Conservation (phyloP, 73 alveolate species). For the Paramecium sonneborni region DNA sequence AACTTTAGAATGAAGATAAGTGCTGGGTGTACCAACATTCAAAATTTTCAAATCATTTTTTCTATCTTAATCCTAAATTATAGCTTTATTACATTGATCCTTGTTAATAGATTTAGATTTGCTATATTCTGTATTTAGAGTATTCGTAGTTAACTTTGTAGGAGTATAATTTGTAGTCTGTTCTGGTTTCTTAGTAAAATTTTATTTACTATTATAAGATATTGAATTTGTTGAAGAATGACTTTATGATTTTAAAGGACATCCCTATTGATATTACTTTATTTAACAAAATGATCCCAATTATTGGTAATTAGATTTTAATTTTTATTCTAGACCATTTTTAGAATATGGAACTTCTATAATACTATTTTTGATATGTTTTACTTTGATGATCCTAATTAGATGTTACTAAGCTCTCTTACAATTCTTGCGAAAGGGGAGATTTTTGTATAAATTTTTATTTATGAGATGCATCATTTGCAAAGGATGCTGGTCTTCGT, state of each 20-base stretch:
- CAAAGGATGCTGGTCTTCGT: not conserved
- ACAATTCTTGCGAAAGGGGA: not conserved
- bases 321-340: not conserved
- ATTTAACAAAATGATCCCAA: not conserved
- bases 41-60: constrained; percentile 14
- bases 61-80: not conserved
- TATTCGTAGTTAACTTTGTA: not conserved
- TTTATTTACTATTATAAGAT: not conserved
- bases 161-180: not conserved
- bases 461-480: not conserved
- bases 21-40: constrained; percentile 32
- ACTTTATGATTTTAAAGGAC: not conserved
- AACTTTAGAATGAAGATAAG: constrained; percentile 4
- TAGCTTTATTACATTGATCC: not conserved
- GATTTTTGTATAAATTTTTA: not conserved
- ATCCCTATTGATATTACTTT: not conserved
- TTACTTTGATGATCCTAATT: not conserved
- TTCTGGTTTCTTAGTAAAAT: not conserved
- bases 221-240: constrained; percentile 24
- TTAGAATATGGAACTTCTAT: not conserved
- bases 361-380: too few relatives aligned
- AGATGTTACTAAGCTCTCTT: not conserved
- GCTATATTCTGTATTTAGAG: constrained; percentile 39
- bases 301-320: not conserved
- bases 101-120: constrained; percentile 2